These are phyloP conservation scores for Paspalum vaginatum DNA, from an alignment of 176 grass and related monocot genomes.

Conservation along the genomic window DNA sequence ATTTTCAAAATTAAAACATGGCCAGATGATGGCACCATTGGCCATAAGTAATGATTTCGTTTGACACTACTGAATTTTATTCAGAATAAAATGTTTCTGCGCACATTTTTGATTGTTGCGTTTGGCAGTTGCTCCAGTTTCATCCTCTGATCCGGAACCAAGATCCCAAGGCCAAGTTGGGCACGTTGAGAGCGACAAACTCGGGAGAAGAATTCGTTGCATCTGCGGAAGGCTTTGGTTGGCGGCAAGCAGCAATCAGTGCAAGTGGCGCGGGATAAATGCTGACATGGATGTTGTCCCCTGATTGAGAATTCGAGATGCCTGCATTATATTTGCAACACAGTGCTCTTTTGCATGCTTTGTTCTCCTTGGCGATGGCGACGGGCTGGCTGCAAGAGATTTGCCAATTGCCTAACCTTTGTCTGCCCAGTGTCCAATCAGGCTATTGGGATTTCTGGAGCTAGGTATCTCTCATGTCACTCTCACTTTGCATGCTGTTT, in stretches of 20 bases:
- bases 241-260: constrained; percentile 18
- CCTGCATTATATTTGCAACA: not conserved
- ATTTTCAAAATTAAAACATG: not conserved
- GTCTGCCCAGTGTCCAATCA: constrained; percentile 33
- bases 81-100: not conserved
- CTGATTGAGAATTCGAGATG: constrained; percentile 7
- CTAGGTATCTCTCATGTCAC: constrained; percentile 25
- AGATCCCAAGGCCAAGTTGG: constrained; percentile 35
- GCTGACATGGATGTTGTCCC: constrained; percentile 46
- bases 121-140: not conserved
- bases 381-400: constrained; percentile 6
- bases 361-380: constrained; percentile 5
- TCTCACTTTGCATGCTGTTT: not conserved
- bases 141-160: not conserved
- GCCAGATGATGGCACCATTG: not conserved
- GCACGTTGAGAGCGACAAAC: constrained; percentile 40
- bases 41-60: not conserved
- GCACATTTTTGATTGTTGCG: not conserved
- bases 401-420: constrained; percentile 45
- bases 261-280: constrained; percentile 34
- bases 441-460: not conserved
- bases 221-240: constrained; percentile 22
- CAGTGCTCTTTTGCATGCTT: not conserved
- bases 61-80: too few species aligned
- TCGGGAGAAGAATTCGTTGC: constrained; percentile 15